These are phyloP conservation scores for Didymella pomorum DNA, from an alignment of 2,329 filamentous ascomycete species.

Conservation along the genomic window DNA sequence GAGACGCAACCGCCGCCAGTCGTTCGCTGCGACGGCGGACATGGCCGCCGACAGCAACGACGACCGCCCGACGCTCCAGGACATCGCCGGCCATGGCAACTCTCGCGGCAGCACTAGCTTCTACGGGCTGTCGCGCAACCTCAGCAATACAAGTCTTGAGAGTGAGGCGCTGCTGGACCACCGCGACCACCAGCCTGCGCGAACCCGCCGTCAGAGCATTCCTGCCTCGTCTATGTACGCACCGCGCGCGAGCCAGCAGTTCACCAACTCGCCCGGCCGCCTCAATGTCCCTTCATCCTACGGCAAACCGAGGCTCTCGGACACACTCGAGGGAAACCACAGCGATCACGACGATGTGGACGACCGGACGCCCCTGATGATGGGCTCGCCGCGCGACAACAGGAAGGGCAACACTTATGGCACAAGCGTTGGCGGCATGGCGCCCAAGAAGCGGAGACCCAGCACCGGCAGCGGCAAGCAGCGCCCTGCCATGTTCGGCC, in stretches of 20 bases:
- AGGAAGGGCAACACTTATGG: conserved; percentile 40
- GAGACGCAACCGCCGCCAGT: conserved; percentile 77
- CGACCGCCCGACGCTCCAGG: conserved; percentile 56
- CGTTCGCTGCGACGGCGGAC: conserved; percentile 68
- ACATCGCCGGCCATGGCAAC: conserved; percentile 25
- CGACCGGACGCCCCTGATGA: conserved; percentile 65
- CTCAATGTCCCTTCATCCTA: conserved; percentile 25
- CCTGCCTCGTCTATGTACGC: conserved; percentile 46
- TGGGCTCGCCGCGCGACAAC: conserved; percentile 46
- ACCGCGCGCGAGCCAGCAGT: conserved; percentile 37
- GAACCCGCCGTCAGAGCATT: conserved; percentile 55
- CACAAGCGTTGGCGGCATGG: conserved; percentile 43
- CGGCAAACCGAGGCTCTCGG: conserved; percentile 40
- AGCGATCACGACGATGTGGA: conserved; percentile 59
- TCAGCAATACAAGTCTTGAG: conserved; percentile 87
- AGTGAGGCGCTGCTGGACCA: conserved; percentile 90
- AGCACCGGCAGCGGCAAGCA: conserved; percentile 42
- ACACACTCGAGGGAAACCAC: conserved; percentile 47
- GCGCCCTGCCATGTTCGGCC: conserved; percentile 37
- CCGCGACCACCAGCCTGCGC: conserved; percentile 61
- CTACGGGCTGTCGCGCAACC: conserved; percentile 64
- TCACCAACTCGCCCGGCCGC: conserved; percentile 32
- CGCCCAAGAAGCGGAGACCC: conserved; percentile 16
- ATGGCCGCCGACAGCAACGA: conserved; percentile 64
- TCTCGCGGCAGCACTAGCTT: conserved; percentile 58